A percentile compares a stretch with the other conserved stretches of the same genome.
phyloP scores from a whole-genome alignment of 164 flowering plant species.

The Dillenia turbinata region DNA sequence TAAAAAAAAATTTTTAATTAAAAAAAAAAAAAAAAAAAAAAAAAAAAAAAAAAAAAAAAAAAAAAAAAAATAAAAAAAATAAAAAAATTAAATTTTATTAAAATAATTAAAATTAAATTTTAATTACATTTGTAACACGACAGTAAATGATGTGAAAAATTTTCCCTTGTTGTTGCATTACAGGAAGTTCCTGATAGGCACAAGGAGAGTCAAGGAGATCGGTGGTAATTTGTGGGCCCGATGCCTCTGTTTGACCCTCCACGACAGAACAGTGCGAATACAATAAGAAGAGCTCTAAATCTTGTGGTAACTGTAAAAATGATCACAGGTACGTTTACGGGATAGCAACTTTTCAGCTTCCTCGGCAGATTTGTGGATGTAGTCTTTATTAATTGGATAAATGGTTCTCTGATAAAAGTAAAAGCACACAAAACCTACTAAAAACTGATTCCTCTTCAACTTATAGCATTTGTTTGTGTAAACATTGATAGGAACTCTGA shows the following conservation, averaged over 20 bases:
- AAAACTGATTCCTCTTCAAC: too few relatives aligned
- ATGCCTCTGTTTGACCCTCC: slow-evolving; percentile 75
- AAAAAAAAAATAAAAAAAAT: too few relatives aligned
- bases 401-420: background rate
- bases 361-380: background rate
- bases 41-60: too few relatives aligned
- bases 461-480: too few relatives aligned
- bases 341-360: too few relatives aligned
- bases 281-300: slow-evolving; percentile 55
- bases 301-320: slow-evolving; percentile 70
- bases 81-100: too few relatives aligned
- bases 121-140: background rate
- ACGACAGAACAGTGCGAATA: slow-evolving; percentile 61
- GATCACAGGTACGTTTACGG: slow-evolving; percentile 44
- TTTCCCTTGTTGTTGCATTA: background rate
- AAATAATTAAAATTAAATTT: too few relatives aligned
- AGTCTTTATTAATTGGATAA: background rate
- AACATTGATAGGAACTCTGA: too few relatives aligned
- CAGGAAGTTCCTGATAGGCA: slow-evolving; percentile 63
- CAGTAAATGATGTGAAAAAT: background rate
- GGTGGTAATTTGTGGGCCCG: slow-evolving; percentile 64
- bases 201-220: slow-evolving; percentile 55
- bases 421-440: background rate
- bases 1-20: too few relatives aligned
- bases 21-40: too few relatives aligned